phyloP scores from a whole-genome alignment of 345 rosid species.

The Populus tremula region DNA sequence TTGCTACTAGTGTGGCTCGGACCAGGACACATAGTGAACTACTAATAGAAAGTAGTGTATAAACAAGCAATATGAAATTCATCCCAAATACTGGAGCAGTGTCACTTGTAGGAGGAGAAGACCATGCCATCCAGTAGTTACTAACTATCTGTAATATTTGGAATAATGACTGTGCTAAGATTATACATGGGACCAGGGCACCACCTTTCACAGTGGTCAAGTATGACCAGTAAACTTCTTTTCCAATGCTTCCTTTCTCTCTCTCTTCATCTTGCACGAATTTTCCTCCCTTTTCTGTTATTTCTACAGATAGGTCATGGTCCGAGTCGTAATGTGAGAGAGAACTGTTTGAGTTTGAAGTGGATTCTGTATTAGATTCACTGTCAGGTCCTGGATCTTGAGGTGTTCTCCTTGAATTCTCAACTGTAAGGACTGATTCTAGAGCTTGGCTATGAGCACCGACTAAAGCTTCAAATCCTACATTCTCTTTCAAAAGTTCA shows the following conservation, averaged over 20 bases:
- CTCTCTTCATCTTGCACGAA: constrained; percentile 90
- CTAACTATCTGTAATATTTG: constrained; percentile 80
- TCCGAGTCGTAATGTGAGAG: constrained; percentile 46
- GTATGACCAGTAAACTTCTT: constrained; percentile 81
- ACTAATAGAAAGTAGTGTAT: constrained; percentile 58
- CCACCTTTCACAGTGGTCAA: constrained; percentile 70
- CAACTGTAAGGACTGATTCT: constrained; percentile 60
- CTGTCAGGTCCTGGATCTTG: constrained; percentile 34
- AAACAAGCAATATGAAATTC: constrained; percentile 63
- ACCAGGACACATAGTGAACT: constrained; percentile 70
- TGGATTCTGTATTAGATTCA: constrained; percentile 34
- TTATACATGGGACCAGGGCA: constrained; percentile 61
- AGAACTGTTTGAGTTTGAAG: constrained; percentile 32
- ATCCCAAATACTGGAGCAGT: constrained; percentile 46
- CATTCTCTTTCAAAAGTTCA: constrained; percentile 67
- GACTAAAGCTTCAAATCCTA: constrained; percentile 83
- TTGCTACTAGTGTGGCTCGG: constrained; percentile 60
- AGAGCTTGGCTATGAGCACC: constrained; percentile 89
- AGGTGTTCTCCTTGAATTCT: constrained; percentile 50
- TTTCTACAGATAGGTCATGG: constrained; percentile 54
- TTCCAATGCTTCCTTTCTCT: constrained; percentile 86
- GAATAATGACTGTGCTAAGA: constrained; percentile 81
- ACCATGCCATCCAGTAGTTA: constrained; percentile 97
- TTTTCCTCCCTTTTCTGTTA: constrained; percentile 60
- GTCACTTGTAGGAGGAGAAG: constrained; percentile 67